Conservation (phyloP, 2,329 filamentous ascomycete species). For the Pseudogymnoascus sp. region DNA sequence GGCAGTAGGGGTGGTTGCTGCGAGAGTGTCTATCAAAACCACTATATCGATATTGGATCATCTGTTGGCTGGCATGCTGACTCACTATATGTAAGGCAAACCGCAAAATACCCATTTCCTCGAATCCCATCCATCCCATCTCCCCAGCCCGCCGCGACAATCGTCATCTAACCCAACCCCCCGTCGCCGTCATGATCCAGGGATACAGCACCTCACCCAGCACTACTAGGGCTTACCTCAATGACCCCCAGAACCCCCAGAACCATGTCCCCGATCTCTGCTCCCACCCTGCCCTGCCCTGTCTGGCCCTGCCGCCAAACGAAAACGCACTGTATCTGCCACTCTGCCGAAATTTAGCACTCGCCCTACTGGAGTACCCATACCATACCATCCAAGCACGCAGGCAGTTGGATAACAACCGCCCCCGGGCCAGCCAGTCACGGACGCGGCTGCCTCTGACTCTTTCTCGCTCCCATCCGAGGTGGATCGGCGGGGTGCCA, state of each 20-base stretch:
- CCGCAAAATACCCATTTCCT: not conserved
- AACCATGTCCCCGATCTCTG: not conserved
- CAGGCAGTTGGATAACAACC: no score
- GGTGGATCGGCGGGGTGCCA: not conserved
- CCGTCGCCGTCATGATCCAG: not conserved
- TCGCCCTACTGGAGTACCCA: no score
- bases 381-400: no score
- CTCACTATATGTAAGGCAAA: conserved; percentile 7
- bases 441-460: not conserved
- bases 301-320: no score
- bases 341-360: not conserved
- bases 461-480: not conserved
- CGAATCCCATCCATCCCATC: not conserved
- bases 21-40: no score
- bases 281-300: no score
- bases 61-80: not conserved
- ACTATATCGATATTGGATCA: not conserved
- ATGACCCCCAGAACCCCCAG: not conserved
- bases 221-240: no score
- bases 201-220: no score
- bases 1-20: no score
- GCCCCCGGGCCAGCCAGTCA: not conserved
- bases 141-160: not conserved
- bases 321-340: not conserved
- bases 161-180: not conserved